These are phyloP conservation scores for Orbilia ellipsospora DNA, from an alignment of 2,329 filamentous ascomycete species.

Conservation along the genomic window DNA sequence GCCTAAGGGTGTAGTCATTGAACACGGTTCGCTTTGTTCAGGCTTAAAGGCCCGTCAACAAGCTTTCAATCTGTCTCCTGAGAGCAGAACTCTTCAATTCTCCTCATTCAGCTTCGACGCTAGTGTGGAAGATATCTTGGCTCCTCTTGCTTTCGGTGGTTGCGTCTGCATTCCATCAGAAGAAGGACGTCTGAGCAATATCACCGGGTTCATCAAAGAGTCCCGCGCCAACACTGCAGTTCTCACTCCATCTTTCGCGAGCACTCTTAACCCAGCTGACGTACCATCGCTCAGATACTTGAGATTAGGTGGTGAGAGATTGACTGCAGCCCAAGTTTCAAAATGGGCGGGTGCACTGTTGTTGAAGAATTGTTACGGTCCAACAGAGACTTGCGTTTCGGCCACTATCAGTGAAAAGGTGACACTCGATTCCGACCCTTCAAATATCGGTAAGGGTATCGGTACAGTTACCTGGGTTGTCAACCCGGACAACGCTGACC, in stretches of 20 bases:
- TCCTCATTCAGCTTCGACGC: constrained; percentile 65
- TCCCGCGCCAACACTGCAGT: constrained; percentile 64
- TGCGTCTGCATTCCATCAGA: constrained; percentile 66
- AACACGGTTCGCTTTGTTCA: constrained; percentile 61
- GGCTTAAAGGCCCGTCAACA: constrained; percentile 59
- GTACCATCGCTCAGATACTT: constrained; percentile 62
- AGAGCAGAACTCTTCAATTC: constrained; percentile 62
- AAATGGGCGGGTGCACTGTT: constrained; percentile 26
- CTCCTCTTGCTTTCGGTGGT: constrained; percentile 63
- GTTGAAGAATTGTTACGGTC: constrained; percentile 62
- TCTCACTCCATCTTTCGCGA: constrained; percentile 65
- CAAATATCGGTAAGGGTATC: constrained; percentile 24
- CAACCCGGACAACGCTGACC: constrained; percentile 62
- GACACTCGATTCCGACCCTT: constrained; percentile 2
- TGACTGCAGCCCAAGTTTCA: constrained; percentile 3
- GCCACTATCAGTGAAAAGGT: constrained; percentile 8
- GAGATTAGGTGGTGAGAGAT: constrained; percentile 16
- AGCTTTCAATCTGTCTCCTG: constrained; percentile 57
- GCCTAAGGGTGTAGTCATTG: constrained; percentile 62
- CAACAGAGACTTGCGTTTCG: constrained; percentile 59
- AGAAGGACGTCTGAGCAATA: constrained; percentile 65
- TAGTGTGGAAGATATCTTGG: constrained; percentile 63
- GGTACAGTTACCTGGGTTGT: constrained; percentile 62
- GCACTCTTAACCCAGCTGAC: constrained; percentile 62
- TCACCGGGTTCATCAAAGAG: constrained; percentile 58